phyloP scores from a whole-genome alignment of 208 protist species.

The Trypanosoma scelopori region DNA sequence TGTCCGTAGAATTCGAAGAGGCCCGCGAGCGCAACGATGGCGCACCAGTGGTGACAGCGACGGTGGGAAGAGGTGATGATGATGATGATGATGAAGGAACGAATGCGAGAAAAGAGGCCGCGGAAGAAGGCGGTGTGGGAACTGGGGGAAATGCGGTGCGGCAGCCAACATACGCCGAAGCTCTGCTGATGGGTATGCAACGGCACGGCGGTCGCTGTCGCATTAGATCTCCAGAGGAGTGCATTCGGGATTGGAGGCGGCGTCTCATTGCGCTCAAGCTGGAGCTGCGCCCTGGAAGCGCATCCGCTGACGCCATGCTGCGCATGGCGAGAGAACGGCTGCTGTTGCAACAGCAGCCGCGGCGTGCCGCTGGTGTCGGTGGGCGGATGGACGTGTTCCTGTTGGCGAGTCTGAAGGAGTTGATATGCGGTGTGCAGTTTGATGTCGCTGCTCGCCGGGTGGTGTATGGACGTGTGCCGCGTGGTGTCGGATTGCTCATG shows the following conservation, averaged over 20 bases:
- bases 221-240: neutral
- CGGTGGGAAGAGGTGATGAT: too few relatives aligned
- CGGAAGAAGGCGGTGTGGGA: neutral
- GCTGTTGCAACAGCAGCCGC: neutral
- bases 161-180: slow-evolving; percentile 25
- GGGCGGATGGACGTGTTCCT: neutral
- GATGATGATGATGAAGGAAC: neutral
- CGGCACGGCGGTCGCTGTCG: neutral
- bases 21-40: slow-evolving; percentile 2
- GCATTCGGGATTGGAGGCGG: slow-evolving; percentile 4
- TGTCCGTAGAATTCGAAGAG: slow-evolving; percentile 11
- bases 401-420: slow-evolving; percentile 10
- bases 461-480: neutral
- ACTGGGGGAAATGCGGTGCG: neutral
- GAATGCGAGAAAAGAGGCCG: neutral
- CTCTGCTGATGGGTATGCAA: slow-evolving; percentile 4
- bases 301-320: neutral
- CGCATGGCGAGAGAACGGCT: slow-evolving; percentile 2
- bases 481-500: neutral
- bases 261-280: slow-evolving; percentile 5
- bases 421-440: slow-evolving; percentile 22
- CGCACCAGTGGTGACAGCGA: neutral
- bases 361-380: neutral
- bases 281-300: neutral
- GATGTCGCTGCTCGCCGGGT: neutral